phyloP scores from a whole-genome alignment of 139 green algal species.

The Chlamydomonas eustigma region DNA sequence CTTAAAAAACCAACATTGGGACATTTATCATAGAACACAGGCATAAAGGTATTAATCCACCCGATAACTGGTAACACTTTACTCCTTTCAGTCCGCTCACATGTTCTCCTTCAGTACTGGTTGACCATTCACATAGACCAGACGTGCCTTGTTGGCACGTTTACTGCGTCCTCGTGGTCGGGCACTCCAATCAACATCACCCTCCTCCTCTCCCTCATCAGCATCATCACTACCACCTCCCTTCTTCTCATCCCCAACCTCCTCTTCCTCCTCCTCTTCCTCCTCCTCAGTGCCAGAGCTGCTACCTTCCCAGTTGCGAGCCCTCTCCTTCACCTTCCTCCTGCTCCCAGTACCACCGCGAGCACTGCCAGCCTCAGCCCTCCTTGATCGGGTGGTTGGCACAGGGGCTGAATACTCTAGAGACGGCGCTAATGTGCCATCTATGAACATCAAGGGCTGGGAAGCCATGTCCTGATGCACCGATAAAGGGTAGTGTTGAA shows the following conservation, averaged over 20 bases:
- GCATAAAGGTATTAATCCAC: no score
- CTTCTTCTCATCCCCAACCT: no score
- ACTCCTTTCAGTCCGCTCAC: no score
- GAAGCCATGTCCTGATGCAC: background rate
- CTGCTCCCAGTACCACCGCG: no score
- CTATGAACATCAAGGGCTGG: background rate
- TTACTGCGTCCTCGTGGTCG: conserved; percentile 14
- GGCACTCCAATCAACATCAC: background rate
- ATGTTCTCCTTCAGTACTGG: conserved; percentile 64
- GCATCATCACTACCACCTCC: background rate
- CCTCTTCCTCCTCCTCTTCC: background rate
- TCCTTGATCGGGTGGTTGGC: background rate
- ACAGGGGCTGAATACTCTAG: background rate
- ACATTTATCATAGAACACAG: no score
- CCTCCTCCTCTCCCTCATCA: no score
- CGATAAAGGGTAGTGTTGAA: no score
- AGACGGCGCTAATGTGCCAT: background rate
- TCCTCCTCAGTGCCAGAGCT: background rate
- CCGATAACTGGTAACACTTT: no score
- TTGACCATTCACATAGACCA: conserved; percentile 49
- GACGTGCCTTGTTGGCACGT: conserved; percentile 27
- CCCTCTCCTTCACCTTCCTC: background rate
- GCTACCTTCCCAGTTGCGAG: background rate
- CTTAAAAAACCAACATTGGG: no score
- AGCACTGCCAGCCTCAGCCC: background rate